Evolutionary conservation across 2,329 filamentous ascomycete genomes (phyloP), one percentile per base, ranked within the genome.

Genomic region (Didymella glomerata): DNA sequence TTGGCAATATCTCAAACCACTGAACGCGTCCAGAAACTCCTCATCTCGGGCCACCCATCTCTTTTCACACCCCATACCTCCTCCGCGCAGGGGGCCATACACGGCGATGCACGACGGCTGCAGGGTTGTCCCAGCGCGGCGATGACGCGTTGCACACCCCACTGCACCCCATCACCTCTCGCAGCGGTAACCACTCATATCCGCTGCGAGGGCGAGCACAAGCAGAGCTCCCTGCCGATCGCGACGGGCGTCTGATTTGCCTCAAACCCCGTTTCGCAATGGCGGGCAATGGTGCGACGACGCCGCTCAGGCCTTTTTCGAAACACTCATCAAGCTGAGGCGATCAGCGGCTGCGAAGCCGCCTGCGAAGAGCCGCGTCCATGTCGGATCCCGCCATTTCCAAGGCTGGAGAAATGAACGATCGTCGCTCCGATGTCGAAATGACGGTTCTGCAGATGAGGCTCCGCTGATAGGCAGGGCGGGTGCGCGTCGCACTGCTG

Each of bases 401-500:
- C 32, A 36, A 36, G 32, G 32, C 32, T 36, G 32, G 32, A n/a
- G 32, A 36, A 36, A n/a, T 36, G 32, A 36, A 36, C 16, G 32
- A 36, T 36, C 16, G 8, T n/a, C 32, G 32, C 32, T 16, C 30
- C 2, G 30, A 32, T 32, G 30, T 5, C 27, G 27, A 28, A 28
- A 28, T 28, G 27, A 28, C 32, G 32, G 32, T 36, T 44, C 13
- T 25, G 10, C 25, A 49, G 56, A 59, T 59, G 56, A 54, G 50
- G 56, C 46, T 59, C 56, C 56, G 56, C 56, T 59, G 56, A 59
- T 59, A 50, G 50, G 27, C 56, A 54, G 50, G 56, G 46, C 55
- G 48, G 54, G 18, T 52, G 48, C 42, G 42, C 34, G 34, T 41
- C 54, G 10, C 24, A 13, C 22, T 28, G 51, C 51, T 45, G 30